Percentiles rank a stretch among this genome's conserved stretches.
Conservation (phyloP, 1,139 yeast genomes). For the Nakaseomyces sp. region DNA sequence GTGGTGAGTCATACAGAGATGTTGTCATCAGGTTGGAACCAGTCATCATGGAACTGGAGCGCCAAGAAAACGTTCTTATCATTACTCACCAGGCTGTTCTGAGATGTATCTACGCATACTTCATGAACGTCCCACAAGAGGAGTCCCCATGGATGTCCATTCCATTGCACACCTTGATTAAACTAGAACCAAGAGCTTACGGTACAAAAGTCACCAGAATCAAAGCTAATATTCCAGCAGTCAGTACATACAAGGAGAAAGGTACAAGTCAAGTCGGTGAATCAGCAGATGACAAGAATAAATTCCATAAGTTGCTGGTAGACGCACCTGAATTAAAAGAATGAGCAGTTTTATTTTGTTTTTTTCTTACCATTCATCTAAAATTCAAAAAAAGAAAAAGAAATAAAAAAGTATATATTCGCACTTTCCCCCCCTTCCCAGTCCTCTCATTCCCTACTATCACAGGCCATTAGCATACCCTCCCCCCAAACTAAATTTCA, state of each 20-base stretch:
- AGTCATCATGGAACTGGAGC: slow-evolving; percentile 93
- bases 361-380: too few species aligned
- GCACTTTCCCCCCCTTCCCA: too few species aligned
- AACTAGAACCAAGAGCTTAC: slow-evolving; percentile 89
- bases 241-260: slow-evolving; percentile 88
- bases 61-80: slow-evolving; percentile 90
- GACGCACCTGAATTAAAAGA: slow-evolving; percentile 26
- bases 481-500: too few species aligned
- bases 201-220: slow-evolving; percentile 80
- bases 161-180: slow-evolving; percentile 89
- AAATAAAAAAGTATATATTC: too few species aligned
- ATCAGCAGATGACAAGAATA: slow-evolving; percentile 23
- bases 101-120: slow-evolving; percentile 92
- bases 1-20: slow-evolving; percentile 95
- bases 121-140: slow-evolving; percentile 97
- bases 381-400: too few species aligned
- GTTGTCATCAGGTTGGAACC: slow-evolving; percentile 93
- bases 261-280: slow-evolving; percentile 81
- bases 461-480: background rate
- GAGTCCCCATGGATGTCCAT: slow-evolving; percentile 99
- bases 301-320: slow-evolving; percentile 30
- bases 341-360: background rate
- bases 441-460: too few species aligned
- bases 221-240: slow-evolving; percentile 96
- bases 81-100: slow-evolving; percentile 97